Conservation (phyloP, 139 green algal species). For the Tetraselmis striata region DNA sequence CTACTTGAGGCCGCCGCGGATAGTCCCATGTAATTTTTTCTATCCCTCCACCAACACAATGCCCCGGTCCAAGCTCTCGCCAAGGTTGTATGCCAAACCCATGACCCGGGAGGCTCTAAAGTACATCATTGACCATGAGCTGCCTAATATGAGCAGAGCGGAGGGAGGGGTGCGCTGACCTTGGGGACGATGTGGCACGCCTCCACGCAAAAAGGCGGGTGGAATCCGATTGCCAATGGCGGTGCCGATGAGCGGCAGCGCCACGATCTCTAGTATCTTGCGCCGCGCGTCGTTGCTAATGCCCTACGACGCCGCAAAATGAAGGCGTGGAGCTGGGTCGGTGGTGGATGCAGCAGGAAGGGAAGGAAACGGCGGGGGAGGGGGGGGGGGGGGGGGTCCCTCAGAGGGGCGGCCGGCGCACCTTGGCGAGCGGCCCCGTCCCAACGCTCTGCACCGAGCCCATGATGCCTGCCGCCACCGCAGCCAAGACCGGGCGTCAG, state of each 20-base stretch:
- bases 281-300: neutral
- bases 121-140: too few relatives aligned
- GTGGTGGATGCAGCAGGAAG: too few relatives aligned
- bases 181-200: neutral
- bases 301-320: neutral
- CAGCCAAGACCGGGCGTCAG: too few relatives aligned
- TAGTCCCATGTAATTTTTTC: too few relatives aligned
- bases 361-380: neutral
- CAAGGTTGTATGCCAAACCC: too few relatives aligned
- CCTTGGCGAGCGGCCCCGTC: neutral
- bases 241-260: neutral
- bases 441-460: neutral
- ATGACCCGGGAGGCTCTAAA: too few relatives aligned
- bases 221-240: neutral
- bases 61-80: too few relatives aligned
- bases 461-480: too few relatives aligned
- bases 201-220: neutral
- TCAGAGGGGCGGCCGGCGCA: too few relatives aligned
- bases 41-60: too few relatives aligned
- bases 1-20: too few relatives aligned
- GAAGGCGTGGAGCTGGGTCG: neutral
- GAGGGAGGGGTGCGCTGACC: neutral
- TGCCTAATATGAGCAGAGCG: neutral
- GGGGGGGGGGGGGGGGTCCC: too few relatives aligned
- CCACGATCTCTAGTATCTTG: neutral